These are phyloP conservation scores for Parasarocladium wereldwijsianum DNA, from an alignment of 2,329 filamentous ascomycete species.

Conservation along the genomic window DNA sequence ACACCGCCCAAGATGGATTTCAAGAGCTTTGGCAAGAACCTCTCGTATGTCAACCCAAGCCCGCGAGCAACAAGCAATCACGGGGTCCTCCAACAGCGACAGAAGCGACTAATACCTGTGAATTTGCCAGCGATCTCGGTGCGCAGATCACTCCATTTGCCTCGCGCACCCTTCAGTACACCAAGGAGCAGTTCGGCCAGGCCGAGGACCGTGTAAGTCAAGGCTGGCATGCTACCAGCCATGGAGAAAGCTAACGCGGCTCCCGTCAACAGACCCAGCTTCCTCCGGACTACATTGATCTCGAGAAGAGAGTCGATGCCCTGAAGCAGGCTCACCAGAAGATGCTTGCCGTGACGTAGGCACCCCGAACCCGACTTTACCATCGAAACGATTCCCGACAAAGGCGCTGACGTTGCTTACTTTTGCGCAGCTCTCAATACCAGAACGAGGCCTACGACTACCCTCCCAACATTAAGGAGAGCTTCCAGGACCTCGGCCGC, in stretches of 20 bases:
- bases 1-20: conserved; percentile 7
- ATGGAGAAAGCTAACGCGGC: conserved; percentile 7
- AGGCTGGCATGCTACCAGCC: neutral
- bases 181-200: conserved; percentile 94
- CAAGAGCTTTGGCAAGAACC: conserved; percentile 40
- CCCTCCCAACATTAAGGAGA: conserved; percentile 94
- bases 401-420: conserved; percentile 10
- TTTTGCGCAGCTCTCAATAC: conserved; percentile 63
- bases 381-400: neutral
- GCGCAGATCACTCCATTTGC: conserved; percentile 84
- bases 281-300: conserved; percentile 91
- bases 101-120: conserved; percentile 1
- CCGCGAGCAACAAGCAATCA: conserved; percentile 5
- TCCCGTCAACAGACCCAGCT: conserved; percentile 87
- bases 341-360: conserved; percentile 90
- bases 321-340: conserved; percentile 95
- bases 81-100: conserved; percentile 3
- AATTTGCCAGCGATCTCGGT: conserved; percentile 42
- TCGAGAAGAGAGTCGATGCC: conserved; percentile 97
- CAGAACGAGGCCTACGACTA: conserved; percentile 83
- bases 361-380: conserved; percentile 11
- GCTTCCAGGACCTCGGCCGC: conserved; percentile 87
- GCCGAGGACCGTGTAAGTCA: conserved; percentile 49
- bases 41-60: conserved; percentile 28
- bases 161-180: conserved; percentile 87